Percentiles rank a stretch among this genome's conserved stretches.
Conservation (phyloP, 2,329 filamentous ascomycete genomes). For the Setomelanomma holmii region DNA sequence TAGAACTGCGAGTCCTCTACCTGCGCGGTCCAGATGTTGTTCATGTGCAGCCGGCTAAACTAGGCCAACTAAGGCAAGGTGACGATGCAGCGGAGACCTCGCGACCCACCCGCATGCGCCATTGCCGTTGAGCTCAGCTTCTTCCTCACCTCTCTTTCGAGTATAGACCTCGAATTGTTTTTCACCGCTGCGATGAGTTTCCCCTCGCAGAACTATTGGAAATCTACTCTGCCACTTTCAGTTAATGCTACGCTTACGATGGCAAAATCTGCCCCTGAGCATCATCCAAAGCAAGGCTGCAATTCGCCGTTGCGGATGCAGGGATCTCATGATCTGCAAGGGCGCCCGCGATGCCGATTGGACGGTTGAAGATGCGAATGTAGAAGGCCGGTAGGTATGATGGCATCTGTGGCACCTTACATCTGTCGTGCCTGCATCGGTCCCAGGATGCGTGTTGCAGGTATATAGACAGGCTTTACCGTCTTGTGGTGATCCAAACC, state of each 20-base stretch:
- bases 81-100: not conserved
- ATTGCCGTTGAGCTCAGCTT: not conserved
- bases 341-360: constrained; percentile 12
- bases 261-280: not conserved
- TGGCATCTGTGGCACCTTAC: constrained; percentile 12
- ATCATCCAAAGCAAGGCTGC: not conserved
- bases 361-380: constrained; percentile 9
- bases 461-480: constrained; percentile 3
- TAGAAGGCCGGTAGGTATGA: constrained; percentile 1
- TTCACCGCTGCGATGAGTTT: too few relatives aligned
- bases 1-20: too few relatives aligned
- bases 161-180: too few relatives aligned
- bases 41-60: not conserved
- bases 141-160: not conserved
- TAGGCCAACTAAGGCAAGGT: not conserved
- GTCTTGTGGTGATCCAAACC: not conserved
- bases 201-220: too few relatives aligned
- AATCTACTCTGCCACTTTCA: too few relatives aligned
- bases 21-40: too few relatives aligned
- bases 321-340: constrained; percentile 20
- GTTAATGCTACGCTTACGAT: too few relatives aligned
- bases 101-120: not conserved
- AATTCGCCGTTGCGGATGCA: constrained; percentile 4
- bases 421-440: not conserved
- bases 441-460: constrained; percentile 3